phyloP scores from a whole-genome alignment of 2,329 filamentous ascomycete species.

The Aspergillus transmontanensis region DNA sequence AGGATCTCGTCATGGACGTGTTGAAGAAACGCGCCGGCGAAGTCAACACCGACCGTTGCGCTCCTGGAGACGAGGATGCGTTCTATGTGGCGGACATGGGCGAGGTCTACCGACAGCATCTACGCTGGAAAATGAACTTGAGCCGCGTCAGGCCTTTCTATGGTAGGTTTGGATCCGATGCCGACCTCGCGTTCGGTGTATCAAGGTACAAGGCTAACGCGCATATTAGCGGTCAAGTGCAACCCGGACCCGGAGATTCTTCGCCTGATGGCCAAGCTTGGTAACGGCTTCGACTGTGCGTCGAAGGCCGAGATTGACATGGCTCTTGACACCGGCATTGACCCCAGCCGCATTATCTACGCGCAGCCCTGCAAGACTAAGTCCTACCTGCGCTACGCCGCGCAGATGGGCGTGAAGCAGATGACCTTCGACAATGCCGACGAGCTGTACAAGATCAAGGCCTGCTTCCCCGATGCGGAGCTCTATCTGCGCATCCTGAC shows the following conservation, averaged over 20 bases:
- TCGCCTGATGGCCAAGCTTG: constrained; percentile 81
- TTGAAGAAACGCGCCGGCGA: constrained; percentile 80
- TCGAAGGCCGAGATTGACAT: constrained; percentile 97
- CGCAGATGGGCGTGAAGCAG: constrained; percentile 82
- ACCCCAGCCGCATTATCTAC: constrained; percentile 93
- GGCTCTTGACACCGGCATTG: constrained; percentile 78
- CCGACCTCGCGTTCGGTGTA: neutral
- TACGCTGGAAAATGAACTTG: constrained; percentile 96
- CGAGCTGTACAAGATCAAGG: constrained; percentile 96
- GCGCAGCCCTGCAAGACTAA: constrained; percentile 99
- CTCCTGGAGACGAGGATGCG: constrained; percentile 90
- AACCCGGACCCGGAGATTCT: constrained; percentile 92
- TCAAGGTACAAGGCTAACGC: neutral
- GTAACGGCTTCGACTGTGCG: constrained; percentile 96
- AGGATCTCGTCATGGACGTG: constrained; percentile 82
- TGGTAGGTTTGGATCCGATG: constrained; percentile 58
- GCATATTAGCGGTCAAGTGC: constrained; percentile 82
- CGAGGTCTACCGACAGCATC: constrained; percentile 97
- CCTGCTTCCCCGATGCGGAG: constrained; percentile 84
- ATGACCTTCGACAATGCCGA: constrained; percentile 99
- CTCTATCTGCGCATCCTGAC: constrained; percentile 93
- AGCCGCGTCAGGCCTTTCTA: constrained; percentile 94
- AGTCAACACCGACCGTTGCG: constrained; percentile 85
- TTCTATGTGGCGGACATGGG: constrained; percentile 98
- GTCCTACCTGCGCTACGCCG: constrained; percentile 91